These are phyloP conservation scores for Cladosporium sp. DNA, from an alignment of 2,329 filamentous ascomycete genomes.

Conservation along the genomic window DNA sequence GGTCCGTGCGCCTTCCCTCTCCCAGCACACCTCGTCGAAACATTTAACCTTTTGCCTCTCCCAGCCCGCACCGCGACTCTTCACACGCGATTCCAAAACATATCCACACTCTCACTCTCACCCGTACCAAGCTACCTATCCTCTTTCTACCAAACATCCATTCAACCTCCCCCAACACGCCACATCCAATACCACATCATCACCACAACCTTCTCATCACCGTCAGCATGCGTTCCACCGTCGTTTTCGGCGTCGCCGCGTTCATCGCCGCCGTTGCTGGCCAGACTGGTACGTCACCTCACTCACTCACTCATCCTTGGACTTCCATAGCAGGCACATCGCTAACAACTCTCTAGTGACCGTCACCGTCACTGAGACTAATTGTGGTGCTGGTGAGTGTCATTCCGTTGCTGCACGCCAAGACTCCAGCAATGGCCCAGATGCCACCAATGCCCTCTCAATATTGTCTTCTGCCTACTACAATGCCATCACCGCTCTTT, in stretches of 20 bases:
- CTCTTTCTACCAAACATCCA: neutral
- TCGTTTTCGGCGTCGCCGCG: constrained; percentile 12
- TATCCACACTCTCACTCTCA: neutral
- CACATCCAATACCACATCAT: constrained; percentile 5
- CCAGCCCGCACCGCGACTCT: constrained; percentile 6
- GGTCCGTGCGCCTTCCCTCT: constrained; percentile 3
- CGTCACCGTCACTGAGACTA: constrained; percentile 9
- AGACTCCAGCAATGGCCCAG: constrained; percentile 10
- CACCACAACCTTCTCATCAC: constrained; percentile 4
- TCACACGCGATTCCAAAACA: constrained; percentile 13
- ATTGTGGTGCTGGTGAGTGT: constrained; percentile 14
- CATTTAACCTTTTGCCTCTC: constrained; percentile 11
- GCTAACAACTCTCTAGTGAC: constrained; percentile 9
- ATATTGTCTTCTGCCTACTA: constrained; percentile 11
- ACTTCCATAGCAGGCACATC: neutral
- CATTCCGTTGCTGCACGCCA: constrained; percentile 8
- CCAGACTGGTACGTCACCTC: constrained; percentile 6
- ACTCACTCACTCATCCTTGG: neutral
- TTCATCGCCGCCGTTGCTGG: constrained; percentile 9
- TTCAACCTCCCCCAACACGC: neutral
- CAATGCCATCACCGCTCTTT: constrained; percentile 16
- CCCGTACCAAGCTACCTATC: neutral
- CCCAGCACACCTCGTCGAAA: constrained; percentile 5
- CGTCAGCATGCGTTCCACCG: constrained; percentile 9
- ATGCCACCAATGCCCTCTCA: constrained; percentile 11